These are phyloP conservation scores for Vitis labrusca DNA, from an alignment of 164 flowering plant species.

Conservation along the genomic window DNA sequence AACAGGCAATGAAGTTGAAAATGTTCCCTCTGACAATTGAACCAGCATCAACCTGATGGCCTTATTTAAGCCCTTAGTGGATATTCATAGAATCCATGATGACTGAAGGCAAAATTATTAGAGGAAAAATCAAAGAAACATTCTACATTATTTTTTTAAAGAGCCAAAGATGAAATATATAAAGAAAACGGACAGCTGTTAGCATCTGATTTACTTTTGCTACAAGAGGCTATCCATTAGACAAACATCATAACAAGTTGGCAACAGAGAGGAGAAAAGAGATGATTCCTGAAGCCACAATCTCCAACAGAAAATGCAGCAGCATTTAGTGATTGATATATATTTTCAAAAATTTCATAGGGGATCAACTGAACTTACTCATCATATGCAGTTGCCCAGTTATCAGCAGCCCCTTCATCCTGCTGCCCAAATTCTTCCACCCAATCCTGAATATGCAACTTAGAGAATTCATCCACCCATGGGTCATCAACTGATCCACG, in stretches of 20 bases:
- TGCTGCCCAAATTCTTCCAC: slow-evolving; percentile 81
- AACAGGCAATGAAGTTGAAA: background rate
- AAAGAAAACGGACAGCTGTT: background rate
- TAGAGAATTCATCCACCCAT: slow-evolving; percentile 93
- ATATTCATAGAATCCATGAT: background rate
- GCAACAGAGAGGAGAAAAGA: too few species aligned
- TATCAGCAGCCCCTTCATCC: slow-evolving; percentile 63
- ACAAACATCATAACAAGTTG: background rate
- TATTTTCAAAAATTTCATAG: background rate
- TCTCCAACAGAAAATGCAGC: too few species aligned
- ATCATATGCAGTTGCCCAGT: slow-evolving; percentile 83
- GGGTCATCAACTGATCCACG: slow-evolving; percentile 54
- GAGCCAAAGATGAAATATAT: background rate
- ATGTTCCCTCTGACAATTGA: background rate
- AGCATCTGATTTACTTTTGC: background rate
- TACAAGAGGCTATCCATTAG: background rate
- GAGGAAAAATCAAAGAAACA: background rate
- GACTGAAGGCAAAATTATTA: background rate
- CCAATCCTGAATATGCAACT: slow-evolving; percentile 84
- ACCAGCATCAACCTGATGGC: background rate
- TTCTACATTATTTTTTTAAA: background rate
- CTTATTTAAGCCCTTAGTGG: background rate
- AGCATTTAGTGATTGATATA: too few species aligned
- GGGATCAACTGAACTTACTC: slow-evolving; percentile 54
- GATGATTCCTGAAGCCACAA: too few species aligned